Base-by-base conservation (phyloP, 176 grass and related monocot genomes). In the Aegilops longissima region DNA sequence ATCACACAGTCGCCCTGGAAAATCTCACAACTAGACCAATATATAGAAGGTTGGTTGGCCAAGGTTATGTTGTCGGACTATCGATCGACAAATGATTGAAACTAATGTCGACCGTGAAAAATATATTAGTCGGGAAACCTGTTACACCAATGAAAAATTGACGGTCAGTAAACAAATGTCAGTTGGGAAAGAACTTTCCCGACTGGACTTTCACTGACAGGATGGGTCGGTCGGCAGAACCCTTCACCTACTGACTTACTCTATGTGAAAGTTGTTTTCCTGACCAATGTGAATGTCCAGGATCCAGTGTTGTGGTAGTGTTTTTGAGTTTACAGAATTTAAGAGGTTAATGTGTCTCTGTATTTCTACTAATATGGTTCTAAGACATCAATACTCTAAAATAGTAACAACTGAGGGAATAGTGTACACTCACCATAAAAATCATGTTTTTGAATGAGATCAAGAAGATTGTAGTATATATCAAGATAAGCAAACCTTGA, bases 401-500 rank as follows among this genome's bases (percentile, higher is more conserved):
- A 66, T 66, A 54, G 16, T 7, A 58, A 66, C 1, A 51, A 30
- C 30, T 9, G 8, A 75, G 64, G 23, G 5, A 2, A 17, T 12
- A 30, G 40, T 63, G 5, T 16, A 4, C 13, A 49, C 75, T 84
- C 87, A 91, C 89, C 91, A 38, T 96, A 91, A 24, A 35, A 25
- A 14, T 40, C 4, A 9, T 85, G 87, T 3, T n/a, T 31, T 3
- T 86, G n/a, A 52, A 96, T 93, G 2, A 96, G 63, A 21, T 95
- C 87, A 36, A 88, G 77, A 2, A 92, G 13, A 34, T 68, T 82
- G 58, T 83, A 71, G 87, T 96, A 96, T 84, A 92, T 88, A 73
- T 96, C 91, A 0, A 91, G 3, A 61, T 93, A 96, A 70, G 10
- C 23, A 73, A 93, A 30, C 12, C 20, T 88, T 40, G 78, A 31